Evolutionary conservation across 768 basidiomycete species (phyloP).

Genomic region (Termitomyces sp.): DNA sequence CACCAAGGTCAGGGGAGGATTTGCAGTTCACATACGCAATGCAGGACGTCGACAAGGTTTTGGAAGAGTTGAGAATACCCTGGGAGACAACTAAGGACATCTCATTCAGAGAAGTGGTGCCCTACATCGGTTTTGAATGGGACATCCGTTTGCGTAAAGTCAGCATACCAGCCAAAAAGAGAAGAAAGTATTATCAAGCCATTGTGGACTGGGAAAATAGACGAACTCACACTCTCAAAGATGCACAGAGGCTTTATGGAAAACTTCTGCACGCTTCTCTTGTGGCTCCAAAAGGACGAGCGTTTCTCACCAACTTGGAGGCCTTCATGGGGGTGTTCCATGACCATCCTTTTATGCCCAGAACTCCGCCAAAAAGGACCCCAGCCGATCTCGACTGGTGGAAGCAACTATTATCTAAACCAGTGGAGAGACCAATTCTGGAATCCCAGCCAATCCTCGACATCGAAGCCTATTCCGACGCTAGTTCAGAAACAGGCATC

Average conservation of each 20-base stretch:
- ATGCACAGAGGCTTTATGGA: not conserved
- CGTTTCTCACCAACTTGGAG: conserved; percentile 19
- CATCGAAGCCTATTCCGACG: conserved; percentile 32
- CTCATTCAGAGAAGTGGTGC: no score
- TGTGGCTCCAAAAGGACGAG: not conserved
- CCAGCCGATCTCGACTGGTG: conserved; percentile 31
- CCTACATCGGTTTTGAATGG: no score
- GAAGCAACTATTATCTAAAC: conserved; percentile 9
- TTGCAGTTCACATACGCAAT: no score
- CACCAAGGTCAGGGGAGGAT: no score
- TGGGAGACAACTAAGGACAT: no score
- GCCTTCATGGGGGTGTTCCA: conserved; percentile 22
- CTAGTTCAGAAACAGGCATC: conserved; percentile 31
- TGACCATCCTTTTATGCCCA: conserved; percentile 25
- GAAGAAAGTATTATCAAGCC: not conserved
- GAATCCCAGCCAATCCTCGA: conserved; percentile 16
- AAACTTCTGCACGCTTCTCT: not conserved
- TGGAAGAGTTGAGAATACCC: no score
- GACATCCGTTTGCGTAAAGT: no score
- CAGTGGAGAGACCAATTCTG: conserved; percentile 18
- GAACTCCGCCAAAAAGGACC: conserved; percentile 4
- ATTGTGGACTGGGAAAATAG: not conserved
- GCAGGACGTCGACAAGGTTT: no score
- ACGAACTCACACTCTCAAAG: not conserved
- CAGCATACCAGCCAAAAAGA: no score